Evolutionary conservation across 192 early-diverging fungal species (phyloP), one percentile per base, ranked within the genome.

Genomic region (Coemansia sp.): DNA sequence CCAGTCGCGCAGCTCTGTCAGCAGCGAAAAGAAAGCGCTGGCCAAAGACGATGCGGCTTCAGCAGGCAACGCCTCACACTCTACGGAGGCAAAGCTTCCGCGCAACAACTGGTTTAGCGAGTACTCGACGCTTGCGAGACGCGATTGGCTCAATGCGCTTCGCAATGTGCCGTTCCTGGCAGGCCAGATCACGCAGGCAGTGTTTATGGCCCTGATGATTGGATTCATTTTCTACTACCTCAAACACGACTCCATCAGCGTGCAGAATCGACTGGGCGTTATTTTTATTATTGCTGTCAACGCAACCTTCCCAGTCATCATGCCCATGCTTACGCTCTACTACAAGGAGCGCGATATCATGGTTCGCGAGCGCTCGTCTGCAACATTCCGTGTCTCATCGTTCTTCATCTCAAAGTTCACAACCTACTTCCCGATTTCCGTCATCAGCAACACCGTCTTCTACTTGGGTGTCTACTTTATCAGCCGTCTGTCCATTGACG

Each of bases 321-420:
- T 88, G 84, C 88, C 88, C 8, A 68, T 75, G 64, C 73, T 83
- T 8, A 65, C 66, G 1, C 49, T 80, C 32, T 85, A 79, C 73
- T 76, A 75, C 41, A 54, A 73, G 48, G 77, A 88, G 64, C 81
- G 82, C 14, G 72, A 69, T 54, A 87, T 87, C 50, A 84, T 90
- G 77, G 61, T 83, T 16, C 84, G 89, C 3, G 91, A 92, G 81
- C 83, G 90, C 2, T 86, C 88, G 13, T 72, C 83, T 39, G 87
- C 88, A 2, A 83, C 86, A 25, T 92, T 88, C 85, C 81, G 91
- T 17, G 68, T 87, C 43, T 82, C 85, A 4, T 78, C 88, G 17
- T 89, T 83, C 61, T 91, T 83, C 61, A 45, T 89, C 37, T 87
- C 89, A 42, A 90, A 90, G 71, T 67, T 87, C 62, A 74, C 89